phyloP scores from a whole-genome alignment of 2,329 filamentous ascomycete genomes.

The Aspergillus texensis region DNA sequence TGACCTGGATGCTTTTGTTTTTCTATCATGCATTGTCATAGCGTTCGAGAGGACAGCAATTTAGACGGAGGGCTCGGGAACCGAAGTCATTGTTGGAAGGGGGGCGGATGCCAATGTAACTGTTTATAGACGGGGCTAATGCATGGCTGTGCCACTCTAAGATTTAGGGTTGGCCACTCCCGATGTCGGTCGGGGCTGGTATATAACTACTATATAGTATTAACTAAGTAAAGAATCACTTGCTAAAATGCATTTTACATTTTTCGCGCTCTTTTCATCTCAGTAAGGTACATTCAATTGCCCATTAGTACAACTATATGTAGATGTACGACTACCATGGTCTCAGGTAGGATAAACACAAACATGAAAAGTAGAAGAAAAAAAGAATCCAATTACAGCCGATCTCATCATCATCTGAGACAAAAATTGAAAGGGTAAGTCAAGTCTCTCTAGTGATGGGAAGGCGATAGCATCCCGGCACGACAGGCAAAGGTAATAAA shows the following conservation, averaged over 20 bases:
- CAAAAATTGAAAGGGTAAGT: neutral
- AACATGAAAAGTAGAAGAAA: neutral
- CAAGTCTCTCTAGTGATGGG: conserved; percentile 6
- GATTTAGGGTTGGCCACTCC: neutral
- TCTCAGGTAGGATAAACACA: neutral
- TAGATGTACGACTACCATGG: conserved; percentile 1
- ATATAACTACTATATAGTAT: neutral
- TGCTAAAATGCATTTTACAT: neutral
- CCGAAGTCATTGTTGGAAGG: neutral
- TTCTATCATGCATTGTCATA: conserved; percentile 1
- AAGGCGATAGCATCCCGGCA: neutral
- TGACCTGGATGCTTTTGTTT: conserved; percentile 1
- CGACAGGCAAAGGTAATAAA: neutral
- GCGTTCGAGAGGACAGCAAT: neutral
- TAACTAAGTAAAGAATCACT: no score
- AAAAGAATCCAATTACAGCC: conserved; percentile 16
- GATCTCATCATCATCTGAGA: conserved; percentile 11
- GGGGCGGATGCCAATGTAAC: neutral
- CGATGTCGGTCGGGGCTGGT: neutral
- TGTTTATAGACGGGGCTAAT: neutral
- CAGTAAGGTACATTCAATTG: neutral
- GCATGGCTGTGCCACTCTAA: neutral
- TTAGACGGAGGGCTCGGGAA: neutral
- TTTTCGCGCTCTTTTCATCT: neutral
- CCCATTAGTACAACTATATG: neutral